phyloP scores from a whole-genome alignment of 306 rosid genomes.

The Casuarina cunninghamiana region DNA sequence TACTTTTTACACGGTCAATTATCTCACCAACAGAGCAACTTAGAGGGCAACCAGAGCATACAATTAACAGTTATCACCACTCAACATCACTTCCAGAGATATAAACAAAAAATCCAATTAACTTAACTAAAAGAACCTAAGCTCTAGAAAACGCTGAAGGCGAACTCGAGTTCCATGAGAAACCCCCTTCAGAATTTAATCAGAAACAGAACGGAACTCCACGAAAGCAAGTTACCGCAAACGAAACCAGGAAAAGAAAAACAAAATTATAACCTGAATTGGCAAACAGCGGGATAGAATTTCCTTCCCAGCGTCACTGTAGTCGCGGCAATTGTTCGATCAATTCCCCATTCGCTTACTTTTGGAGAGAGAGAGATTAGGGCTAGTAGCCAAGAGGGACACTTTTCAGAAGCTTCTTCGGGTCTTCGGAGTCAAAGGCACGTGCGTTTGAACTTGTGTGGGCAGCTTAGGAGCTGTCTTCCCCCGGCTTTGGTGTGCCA shows the following conservation, averaged over 20 bases:
- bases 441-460: slow-evolving; percentile 39
- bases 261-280: slow-evolving; percentile 36
- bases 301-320: slow-evolving; percentile 8
- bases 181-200: slow-evolving; percentile 23
- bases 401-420: slow-evolving; percentile 39
- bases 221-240: slow-evolving; percentile 10
- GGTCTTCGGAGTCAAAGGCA: slow-evolving; percentile 53
- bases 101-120: slow-evolving; percentile 6
- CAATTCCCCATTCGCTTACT: slow-evolving; percentile 18
- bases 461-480: neutral
- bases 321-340: slow-evolving; percentile 22
- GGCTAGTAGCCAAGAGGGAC: slow-evolving; percentile 30
- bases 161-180: slow-evolving; percentile 13
- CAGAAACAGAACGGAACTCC: slow-evolving; percentile 6
- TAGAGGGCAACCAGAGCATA: neutral
- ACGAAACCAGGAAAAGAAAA: neutral
- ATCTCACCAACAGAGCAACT: slow-evolving; percentile 17
- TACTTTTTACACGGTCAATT: slow-evolving; percentile 13
- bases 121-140: neutral
- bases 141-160: slow-evolving; percentile 17
- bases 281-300: slow-evolving; percentile 16
- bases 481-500: neutral
- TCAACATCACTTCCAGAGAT: slow-evolving; percentile 16
- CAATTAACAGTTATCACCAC: slow-evolving; percentile 5
- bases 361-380: slow-evolving; percentile 35